phyloP scores from a whole-genome alignment of 306 rosid species.

The Pyrus communis region DNA sequence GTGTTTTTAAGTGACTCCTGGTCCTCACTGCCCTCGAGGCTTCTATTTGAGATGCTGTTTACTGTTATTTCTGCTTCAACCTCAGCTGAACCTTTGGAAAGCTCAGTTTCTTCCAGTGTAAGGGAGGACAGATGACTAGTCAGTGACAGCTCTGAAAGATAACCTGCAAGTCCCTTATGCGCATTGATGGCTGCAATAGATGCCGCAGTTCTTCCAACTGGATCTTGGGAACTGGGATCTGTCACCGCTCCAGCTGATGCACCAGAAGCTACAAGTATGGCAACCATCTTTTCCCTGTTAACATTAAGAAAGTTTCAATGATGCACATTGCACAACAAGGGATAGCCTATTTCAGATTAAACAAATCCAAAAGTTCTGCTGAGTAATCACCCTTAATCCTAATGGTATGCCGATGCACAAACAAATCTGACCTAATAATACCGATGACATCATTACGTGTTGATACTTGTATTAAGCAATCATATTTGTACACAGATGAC shows the following conservation, averaged over 20 bases:
- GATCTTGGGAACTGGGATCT: constrained; percentile 71
- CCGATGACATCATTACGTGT: background rate
- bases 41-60: constrained; percentile 41
- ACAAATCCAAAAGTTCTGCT: background rate
- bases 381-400: background rate
- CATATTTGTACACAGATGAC: too few relatives aligned
- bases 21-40: constrained; percentile 40
- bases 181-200: constrained; percentile 63
- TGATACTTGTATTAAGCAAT: too few relatives aligned
- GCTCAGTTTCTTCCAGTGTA: constrained; percentile 62
- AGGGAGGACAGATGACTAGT: constrained; percentile 88
- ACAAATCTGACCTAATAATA: background rate
- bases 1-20: constrained; percentile 46
- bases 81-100: constrained; percentile 59
- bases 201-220: constrained; percentile 76
- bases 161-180: constrained; percentile 94
- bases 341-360: background rate
- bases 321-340: background rate
- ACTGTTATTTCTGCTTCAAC: constrained; percentile 60
- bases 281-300: constrained; percentile 85
- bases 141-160: constrained; percentile 77
- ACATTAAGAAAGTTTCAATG: constrained; percentile 3
- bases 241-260: constrained; percentile 98
- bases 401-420: background rate
- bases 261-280: constrained; percentile 76